phyloP scores from a whole-genome alignment of 2,329 filamentous ascomycete species.

The Hypoxylon sp. region DNA sequence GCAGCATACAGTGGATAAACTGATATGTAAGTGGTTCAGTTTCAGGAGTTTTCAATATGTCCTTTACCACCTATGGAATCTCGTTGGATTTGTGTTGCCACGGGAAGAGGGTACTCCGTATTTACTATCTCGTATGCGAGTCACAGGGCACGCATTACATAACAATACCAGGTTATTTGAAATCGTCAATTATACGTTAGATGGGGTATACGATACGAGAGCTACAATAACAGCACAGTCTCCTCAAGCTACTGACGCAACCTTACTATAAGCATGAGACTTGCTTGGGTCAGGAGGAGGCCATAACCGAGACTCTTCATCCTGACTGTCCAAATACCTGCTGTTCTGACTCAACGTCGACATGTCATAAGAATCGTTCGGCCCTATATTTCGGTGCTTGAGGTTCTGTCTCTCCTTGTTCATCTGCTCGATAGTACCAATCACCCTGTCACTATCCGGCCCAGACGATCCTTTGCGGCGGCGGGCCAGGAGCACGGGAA shows the following conservation, averaged over 20 bases:
- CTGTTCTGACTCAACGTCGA: slow-evolving; percentile 21
- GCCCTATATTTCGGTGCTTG: slow-evolving; percentile 33
- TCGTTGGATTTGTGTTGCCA: too few species aligned
- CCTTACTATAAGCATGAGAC: not conserved
- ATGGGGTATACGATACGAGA: slow-evolving; percentile 5
- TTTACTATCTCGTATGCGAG: too few species aligned
- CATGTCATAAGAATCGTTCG: slow-evolving; percentile 27
- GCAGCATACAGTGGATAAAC: too few species aligned
- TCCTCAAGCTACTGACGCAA: slow-evolving; percentile 4
- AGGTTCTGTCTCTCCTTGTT: slow-evolving; percentile 34
- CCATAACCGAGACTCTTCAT: slow-evolving; percentile 39
- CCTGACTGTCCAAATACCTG: slow-evolving; percentile 22
- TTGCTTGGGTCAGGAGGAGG: slow-evolving; percentile 14
- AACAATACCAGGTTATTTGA: not conserved
- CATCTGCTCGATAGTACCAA: slow-evolving; percentile 36
- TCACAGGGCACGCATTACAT: not conserved
- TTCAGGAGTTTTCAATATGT: too few species aligned
- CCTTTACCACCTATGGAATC: too few species aligned
- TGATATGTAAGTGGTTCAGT: too few species aligned
- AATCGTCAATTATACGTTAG: slow-evolving; percentile 1
- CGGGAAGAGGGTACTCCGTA: too few species aligned
- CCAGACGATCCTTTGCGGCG: slow-evolving; percentile 27
- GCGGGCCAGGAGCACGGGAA: slow-evolving; percentile 29
- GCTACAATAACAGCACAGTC: slow-evolving; percentile 3
- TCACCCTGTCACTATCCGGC: slow-evolving; percentile 9